Evolutionary conservation across 345 rosid genomes (phyloP).

Genomic region (Carallia brachiata): DNA sequence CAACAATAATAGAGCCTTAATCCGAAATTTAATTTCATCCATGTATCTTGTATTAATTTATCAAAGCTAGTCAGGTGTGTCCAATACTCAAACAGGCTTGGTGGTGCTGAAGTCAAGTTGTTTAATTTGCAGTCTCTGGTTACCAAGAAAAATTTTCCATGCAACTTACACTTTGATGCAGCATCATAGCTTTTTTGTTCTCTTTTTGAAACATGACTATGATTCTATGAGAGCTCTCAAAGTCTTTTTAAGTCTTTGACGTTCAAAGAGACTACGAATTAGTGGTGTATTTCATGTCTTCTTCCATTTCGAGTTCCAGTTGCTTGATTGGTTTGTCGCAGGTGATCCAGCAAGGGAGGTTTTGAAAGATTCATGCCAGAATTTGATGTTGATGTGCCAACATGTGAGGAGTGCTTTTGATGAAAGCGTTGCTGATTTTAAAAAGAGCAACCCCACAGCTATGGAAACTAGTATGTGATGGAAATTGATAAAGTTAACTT

Average conservation of each 20-base stretch:
- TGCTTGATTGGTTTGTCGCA: conserved; percentile 26
- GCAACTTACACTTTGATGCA: too few relatives aligned
- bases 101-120: too few relatives aligned
- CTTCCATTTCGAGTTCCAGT: neutral
- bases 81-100: too few relatives aligned
- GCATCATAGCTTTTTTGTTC: too few relatives aligned
- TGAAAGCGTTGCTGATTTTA: conserved; percentile 44
- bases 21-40: too few relatives aligned
- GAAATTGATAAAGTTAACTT: neutral
- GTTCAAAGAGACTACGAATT: neutral
- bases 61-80: neutral
- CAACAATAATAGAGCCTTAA: too few relatives aligned
- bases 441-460: conserved; percentile 9
- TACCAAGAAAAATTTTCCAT: too few relatives aligned
- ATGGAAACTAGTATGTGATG: conserved; percentile 16
- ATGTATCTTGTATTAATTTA: neutral
- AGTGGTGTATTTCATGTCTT: neutral
- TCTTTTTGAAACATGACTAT: too few relatives aligned
- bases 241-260: too few relatives aligned
- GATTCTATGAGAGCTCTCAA: too few relatives aligned
- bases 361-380: conserved; percentile 75
- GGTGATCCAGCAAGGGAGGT: conserved; percentile 86
- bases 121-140: too few relatives aligned
- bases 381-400: conserved; percentile 71
- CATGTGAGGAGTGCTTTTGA: conserved; percentile 71